Evolutionary conservation across 2,329 filamentous ascomycete genomes (phyloP), one percentile per base, ranked within the genome.

Genomic region (Grosmannia huntii): DNA sequence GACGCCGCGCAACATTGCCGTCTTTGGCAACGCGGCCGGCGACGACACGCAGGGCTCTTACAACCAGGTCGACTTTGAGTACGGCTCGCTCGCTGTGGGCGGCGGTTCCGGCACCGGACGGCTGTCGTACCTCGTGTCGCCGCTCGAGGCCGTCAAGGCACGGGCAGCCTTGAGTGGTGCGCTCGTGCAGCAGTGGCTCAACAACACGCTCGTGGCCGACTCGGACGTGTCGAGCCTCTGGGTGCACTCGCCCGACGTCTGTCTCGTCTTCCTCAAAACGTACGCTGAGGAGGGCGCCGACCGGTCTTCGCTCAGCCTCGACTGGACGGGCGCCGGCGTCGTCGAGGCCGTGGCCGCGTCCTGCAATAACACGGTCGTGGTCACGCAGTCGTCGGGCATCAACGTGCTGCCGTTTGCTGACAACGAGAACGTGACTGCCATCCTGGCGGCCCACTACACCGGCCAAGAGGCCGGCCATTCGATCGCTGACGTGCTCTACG

Each of bases 51-150:
- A 58, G 36, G 96, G 91, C 70, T 92, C 95, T 66, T 82, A 86
- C 61, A 53, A 51, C 52, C 52, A 53, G 57, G 31, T 16, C 19
- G 19, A 54, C 44, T 58, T 58, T 51, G 52, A 59, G 44, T 53
- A 53, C 49, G 90, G 89, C 2, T 94, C 90, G 0, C 75, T 96
- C 10, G 89, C 82, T 2, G 86, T 86, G 56, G 91, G 90, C 9
- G 96, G 90, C 89, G 91, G 91, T 14, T 92, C 87, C 11, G 91
- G 91, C 2, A 83, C 89, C 0, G 89, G 89, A 3, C 83, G 95
- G 27, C 91, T 90, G 61, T 85, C 87, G 4, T 95, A 94, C 65
- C 77, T 96, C 1, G 74, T 95, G 33, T 82, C 87, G 27, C 91
- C 91, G 0, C 78, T 60, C 66, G 75, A n/a, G 75, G 77, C 2